Evolutionary conservation across 75 land plant genomes (phyloP), one percentile per base, ranked within the genome.

Genomic region (Adiantum capillusveneris): DNA sequence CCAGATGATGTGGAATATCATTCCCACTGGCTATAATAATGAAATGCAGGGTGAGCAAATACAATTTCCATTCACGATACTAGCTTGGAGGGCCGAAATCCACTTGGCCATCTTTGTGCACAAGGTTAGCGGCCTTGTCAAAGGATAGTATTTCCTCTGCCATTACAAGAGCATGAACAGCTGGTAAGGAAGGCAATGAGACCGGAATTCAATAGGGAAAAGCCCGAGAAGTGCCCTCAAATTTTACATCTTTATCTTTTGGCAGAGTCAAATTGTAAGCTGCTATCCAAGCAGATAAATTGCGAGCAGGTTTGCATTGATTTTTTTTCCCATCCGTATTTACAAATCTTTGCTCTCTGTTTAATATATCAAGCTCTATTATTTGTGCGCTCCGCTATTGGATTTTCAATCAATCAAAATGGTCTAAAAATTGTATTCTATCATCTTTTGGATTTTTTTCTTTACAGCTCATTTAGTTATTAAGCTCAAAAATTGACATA

Each of bases 81-180:
- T 94, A 44, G 53, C 87, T 9, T 89, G 98, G 98, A 80, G 79
- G 48, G 63, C 87, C 25, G 84, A 94, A 60, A 75, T 94, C 17
- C 95, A 88, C 56, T 60, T 79, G 63, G 91, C 58, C 29, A 37
- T 94, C 43, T 94, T 94, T 74, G 91, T 90, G 36, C 98, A 94
- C 46, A 84, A 85, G 58, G 84, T 94, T 14, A 55, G 31, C 29
- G 80, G 73, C 1, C 62, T 94, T 73, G 71, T 68, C 0, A 75
- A 71, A 59, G 98, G 98, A 0, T 46, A 90, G 62, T 94, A 94
- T 59, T 72, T 94, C 52, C 56, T 88, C 74, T 87, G 90, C 19
- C 72, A 96, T 25, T 86, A 94, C 65, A 77, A 74, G 78, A 64
- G 17, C 98, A 89, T 77, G 68, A 77, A 6, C 75, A 75, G 51